Evolutionary conservation across 176 grass and related monocot species (phyloP).

Genomic region (Aegilops bicornis): DNA sequence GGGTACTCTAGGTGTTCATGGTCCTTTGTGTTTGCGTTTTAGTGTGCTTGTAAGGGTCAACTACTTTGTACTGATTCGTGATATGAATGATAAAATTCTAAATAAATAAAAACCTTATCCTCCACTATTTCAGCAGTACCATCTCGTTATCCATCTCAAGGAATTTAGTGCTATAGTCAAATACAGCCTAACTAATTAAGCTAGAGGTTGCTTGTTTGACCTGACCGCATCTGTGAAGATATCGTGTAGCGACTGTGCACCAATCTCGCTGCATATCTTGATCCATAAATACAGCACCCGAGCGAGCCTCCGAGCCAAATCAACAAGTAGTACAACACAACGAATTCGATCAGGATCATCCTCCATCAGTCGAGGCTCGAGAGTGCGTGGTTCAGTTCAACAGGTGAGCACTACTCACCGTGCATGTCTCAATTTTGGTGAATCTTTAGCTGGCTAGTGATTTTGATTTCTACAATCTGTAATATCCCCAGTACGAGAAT

Average conservation of each 20-base stretch:
- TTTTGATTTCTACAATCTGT: not conserved
- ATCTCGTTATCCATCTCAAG: not conserved
- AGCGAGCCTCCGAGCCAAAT: not conserved
- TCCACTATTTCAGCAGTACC: not conserved
- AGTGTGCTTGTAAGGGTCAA: no score
- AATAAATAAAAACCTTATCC: not conserved
- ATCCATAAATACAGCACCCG: not conserved
- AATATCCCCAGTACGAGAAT: not conserved
- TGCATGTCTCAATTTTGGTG: not conserved
- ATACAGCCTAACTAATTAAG: not conserved
- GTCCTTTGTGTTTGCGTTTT: no score
- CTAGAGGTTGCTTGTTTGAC: conserved; percentile 4
- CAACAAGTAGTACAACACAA: not conserved
- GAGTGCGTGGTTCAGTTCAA: not conserved
- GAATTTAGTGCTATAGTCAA: not conserved
- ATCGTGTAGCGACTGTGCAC: not conserved
- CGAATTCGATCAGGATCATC: not conserved
- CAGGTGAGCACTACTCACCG: not conserved
- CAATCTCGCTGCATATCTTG: not conserved
- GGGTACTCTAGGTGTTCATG: no score
- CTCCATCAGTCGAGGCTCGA: not conserved
- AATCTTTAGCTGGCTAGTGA: not conserved
- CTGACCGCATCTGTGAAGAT: not conserved
- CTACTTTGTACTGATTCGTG: no score
- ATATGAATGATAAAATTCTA: no score